Evolutionary conservation across 208 protist species (phyloP).

Genomic region (Acanthamoeba divionensis): DNA sequence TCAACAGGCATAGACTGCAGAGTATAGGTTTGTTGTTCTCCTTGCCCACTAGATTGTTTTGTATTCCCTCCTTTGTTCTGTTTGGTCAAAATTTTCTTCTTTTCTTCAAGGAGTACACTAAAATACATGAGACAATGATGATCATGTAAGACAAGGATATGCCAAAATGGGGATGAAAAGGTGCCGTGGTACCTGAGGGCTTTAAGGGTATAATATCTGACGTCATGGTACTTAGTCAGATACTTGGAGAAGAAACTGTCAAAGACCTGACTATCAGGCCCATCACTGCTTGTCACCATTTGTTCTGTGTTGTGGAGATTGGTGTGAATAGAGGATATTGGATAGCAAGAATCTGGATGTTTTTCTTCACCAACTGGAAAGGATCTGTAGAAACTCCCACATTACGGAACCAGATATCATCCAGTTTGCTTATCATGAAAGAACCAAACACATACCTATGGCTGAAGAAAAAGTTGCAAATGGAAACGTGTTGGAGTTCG

Average conservation of each 20-base stretch:
- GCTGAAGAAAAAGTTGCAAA: not conserved
- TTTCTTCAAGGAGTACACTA: too few relatives aligned
- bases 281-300: not conserved
- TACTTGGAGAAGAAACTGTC: not conserved
- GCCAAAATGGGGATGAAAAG: not conserved
- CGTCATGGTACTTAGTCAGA: not conserved
- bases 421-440: too few relatives aligned
- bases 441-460: not conserved
- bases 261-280: not conserved
- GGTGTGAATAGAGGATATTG: not conserved
- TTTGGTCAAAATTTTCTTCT: too few relatives aligned
- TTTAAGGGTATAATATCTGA: conserved; percentile 32
- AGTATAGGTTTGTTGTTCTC: not conserved
- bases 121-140: too few relatives aligned
- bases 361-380: not conserved
- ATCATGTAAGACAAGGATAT: not conserved
- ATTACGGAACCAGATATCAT: too few relatives aligned
- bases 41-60: not conserved
- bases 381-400: too few relatives aligned
- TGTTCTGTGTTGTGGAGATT: not conserved
- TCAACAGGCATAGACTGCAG: too few relatives aligned
- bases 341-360: not conserved
- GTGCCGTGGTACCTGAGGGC: not conserved
- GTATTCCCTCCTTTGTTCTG: too few relatives aligned
- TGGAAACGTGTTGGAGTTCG: not conserved